A percentile compares a stretch with the other conserved stretches of the same genome.
phyloP scores from a whole-genome alignment of 495 filamentous ascomycete genomes.

The Trichoderma gamsii region DNA sequence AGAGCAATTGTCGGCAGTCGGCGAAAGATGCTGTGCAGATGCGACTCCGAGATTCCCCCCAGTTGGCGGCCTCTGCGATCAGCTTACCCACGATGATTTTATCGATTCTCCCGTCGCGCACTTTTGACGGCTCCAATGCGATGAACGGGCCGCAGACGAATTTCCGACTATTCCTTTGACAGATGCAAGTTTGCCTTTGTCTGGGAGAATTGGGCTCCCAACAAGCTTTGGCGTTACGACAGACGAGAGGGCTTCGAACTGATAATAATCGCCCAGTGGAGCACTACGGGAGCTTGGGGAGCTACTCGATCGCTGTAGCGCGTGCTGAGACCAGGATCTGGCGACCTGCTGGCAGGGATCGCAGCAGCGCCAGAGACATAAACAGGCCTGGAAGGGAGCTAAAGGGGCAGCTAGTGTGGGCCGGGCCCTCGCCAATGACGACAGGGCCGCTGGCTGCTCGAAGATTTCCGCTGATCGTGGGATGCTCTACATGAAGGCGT shows the following conservation, averaged over 20 bases:
- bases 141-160: background rate
- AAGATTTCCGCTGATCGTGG: background rate
- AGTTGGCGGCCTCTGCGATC: conserved; percentile 6
- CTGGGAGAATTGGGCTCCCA: background rate
- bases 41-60: background rate
- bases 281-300: conserved; percentile 9
- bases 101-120: background rate
- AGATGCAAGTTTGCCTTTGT: background rate
- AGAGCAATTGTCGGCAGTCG: background rate
- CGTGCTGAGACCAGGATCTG: background rate
- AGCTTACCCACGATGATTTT: background rate
- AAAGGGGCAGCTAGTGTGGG: conserved; percentile 9
- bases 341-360: background rate
- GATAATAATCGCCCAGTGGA: background rate
- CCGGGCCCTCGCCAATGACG: conserved; percentile 6
- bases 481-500: background rate
- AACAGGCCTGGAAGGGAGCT: background rate
- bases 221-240: background rate
- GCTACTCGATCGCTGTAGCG: background rate
- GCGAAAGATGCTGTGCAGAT: background rate
- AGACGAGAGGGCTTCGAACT: background rate
- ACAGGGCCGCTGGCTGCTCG: background rate
- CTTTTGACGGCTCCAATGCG: background rate
- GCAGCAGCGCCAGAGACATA: background rate
- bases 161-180: background rate